Evolutionary conservation across 192 early-diverging fungal genomes (phyloP).

Genomic region (Entophlyctis luteolus): DNA sequence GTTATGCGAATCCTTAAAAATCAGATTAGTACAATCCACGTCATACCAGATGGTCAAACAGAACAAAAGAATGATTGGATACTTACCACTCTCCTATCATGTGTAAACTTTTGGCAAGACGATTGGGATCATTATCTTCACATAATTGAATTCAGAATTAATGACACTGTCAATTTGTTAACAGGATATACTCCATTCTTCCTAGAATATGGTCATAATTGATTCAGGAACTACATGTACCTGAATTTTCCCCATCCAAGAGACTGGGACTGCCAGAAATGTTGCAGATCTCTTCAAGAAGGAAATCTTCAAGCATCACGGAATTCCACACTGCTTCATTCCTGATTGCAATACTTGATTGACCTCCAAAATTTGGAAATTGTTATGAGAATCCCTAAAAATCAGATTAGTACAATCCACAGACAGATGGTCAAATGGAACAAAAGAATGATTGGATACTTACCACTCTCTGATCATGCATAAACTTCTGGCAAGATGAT

Average conservation of each 20-base stretch:
- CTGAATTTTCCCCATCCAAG: neutral
- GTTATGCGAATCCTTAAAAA: no score
- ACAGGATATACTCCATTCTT: conserved; percentile 36
- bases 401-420: no score
- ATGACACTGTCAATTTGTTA: conserved; percentile 36
- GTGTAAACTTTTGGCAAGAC: conserved; percentile 26
- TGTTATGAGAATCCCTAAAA: no score
- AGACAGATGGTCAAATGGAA: conserved; percentile 36
- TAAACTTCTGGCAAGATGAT: conserved; percentile 32
- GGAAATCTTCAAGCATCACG: neutral
- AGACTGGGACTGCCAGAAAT: neutral
- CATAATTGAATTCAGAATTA: conserved; percentile 48
- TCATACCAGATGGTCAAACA: conserved; percentile 38
- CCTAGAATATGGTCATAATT: conserved; percentile 11
- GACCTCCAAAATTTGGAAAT: conserved; percentile 10
- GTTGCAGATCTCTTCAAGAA: neutral
- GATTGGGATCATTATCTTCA: conserved; percentile 44
- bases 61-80: conserved; percentile 30
- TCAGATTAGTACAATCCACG: no score
- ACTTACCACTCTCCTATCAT: neutral
- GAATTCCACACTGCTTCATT: neutral
- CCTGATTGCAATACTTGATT: neutral
- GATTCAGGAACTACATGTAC: neutral
- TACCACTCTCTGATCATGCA: conserved; percentile 1
- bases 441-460: conserved; percentile 23